phyloP scores from a whole-genome alignment of 306 rosid species.

The Cucumis sativus region DNA sequence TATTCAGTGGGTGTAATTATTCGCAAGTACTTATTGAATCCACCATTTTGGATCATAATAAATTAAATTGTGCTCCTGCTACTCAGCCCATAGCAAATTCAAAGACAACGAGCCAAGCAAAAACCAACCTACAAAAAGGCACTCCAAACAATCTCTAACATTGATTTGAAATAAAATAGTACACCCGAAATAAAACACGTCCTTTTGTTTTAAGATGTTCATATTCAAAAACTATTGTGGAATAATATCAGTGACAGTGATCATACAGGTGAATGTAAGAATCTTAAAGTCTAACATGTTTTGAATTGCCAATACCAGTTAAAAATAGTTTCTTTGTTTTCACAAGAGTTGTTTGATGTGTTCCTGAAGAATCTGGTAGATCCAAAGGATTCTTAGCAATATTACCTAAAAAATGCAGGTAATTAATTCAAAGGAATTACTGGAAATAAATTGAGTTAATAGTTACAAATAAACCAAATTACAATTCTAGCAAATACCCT shows the following conservation, averaged over 20 bases:
- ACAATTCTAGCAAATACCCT: background rate
- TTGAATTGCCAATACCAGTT: constrained; percentile 23
- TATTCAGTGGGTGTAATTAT: no score
- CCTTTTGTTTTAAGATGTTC: background rate
- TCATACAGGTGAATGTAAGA: background rate
- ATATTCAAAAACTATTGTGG: background rate
- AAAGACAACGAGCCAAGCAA: no score
- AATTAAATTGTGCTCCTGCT: no score
- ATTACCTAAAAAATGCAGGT: constrained; percentile 17
- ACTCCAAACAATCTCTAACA: background rate
- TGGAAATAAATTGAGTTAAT: background rate
- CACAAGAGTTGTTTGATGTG: constrained; percentile 16
- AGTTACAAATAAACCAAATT: background rate
- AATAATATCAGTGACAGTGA: background rate
- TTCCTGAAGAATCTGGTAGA: constrained; percentile 19
- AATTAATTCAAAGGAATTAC: background rate
- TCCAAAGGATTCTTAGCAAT: constrained; percentile 9
- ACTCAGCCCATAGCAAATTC: no score
- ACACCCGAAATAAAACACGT: no score
- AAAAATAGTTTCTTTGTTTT: constrained; percentile 44
- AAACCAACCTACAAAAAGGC: no score
- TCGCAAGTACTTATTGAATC: no score
- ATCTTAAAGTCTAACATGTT: background rate
- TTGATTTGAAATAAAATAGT: background rate
- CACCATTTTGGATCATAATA: no score